Conservation (phyloP, 2,329 filamentous ascomycete species). For the Sordariomycetes sp. region DNA sequence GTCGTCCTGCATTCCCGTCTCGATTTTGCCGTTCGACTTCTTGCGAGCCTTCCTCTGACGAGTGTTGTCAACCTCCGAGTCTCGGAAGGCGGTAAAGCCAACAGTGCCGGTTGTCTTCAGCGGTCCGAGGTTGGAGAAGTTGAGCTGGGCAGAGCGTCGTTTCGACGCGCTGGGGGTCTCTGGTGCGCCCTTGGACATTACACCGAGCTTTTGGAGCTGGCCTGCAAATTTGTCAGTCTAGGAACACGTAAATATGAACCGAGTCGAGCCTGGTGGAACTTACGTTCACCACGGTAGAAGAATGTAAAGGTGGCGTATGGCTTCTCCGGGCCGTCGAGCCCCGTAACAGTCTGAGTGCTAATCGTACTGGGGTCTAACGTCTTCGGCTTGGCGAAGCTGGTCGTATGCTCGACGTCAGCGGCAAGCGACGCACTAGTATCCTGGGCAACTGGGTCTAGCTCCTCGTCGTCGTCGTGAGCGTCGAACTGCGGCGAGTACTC, state of each 20-base stretch:
- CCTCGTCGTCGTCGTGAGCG: constrained; percentile 88
- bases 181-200: constrained; percentile 59
- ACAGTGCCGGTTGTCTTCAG: constrained; percentile 81
- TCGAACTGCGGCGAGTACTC: constrained; percentile 98
- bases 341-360: constrained; percentile 97
- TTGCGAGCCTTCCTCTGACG: constrained; percentile 50
- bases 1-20: constrained; percentile 50
- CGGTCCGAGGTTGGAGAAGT: constrained; percentile 76
- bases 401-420: constrained; percentile 88
- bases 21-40: constrained; percentile 49
- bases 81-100: constrained; percentile 81
- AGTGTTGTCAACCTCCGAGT: constrained; percentile 45
- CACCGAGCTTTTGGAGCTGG: constrained; percentile 94
- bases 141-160: constrained; percentile 70
- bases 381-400: constrained; percentile 95
- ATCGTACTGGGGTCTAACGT: constrained; percentile 93
- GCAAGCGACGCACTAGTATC: constrained; percentile 39
- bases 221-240: constrained; percentile 34
- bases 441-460: constrained; percentile 22
- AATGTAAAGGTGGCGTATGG: constrained; percentile 97
- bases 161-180: constrained; percentile 55
- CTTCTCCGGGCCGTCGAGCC: constrained; percentile 90
- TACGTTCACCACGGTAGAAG: constrained; percentile 91
- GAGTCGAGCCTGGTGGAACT: constrained; percentile 27
- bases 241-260: not conserved